phyloP scores from a whole-genome alignment of 1,139 yeast genomes.

The Yamadazyma atlantica region DNA sequence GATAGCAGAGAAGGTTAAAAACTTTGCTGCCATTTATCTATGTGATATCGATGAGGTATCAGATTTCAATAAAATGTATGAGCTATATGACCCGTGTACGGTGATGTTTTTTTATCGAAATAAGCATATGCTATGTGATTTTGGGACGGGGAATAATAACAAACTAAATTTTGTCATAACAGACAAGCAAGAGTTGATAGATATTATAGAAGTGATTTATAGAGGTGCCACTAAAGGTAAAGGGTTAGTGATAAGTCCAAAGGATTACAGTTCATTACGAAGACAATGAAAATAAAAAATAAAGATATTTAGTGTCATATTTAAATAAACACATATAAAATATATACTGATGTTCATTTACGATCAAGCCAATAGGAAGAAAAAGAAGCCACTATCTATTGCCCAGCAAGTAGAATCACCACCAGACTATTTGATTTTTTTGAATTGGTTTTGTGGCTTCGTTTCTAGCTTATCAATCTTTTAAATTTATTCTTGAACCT shows the following conservation, averaged over 20 bases:
- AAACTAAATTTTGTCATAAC: conserved; percentile 78
- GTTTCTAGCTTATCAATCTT: too few species aligned
- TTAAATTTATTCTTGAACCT: conserved; percentile 33
- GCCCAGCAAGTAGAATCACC: background rate
- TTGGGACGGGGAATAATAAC: conserved; percentile 97
- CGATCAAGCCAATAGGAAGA: too few species aligned
- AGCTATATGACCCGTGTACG: conserved; percentile 85
- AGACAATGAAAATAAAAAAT: conserved; percentile 9
- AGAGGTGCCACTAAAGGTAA: conserved; percentile 92
- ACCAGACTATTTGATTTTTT: background rate
- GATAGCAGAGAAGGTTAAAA: conserved; percentile 79
- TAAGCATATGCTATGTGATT: conserved; percentile 97
- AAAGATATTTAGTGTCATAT: too few species aligned
- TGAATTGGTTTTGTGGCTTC: too few species aligned
- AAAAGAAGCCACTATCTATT: background rate
- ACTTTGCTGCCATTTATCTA: conserved; percentile 83
- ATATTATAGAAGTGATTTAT: conserved; percentile 84
- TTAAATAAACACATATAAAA: background rate
- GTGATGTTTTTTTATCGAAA: conserved; percentile 92
- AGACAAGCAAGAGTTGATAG: conserved; percentile 87
- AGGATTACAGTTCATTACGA: conserved; percentile 47
- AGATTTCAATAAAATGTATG: conserved; percentile 92
- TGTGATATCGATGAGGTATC: conserved; percentile 89
- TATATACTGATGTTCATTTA: background rate
- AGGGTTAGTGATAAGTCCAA: conserved; percentile 87